Conservation (phyloP, 345 rosid species). For the Salix arbutifolia region DNA sequence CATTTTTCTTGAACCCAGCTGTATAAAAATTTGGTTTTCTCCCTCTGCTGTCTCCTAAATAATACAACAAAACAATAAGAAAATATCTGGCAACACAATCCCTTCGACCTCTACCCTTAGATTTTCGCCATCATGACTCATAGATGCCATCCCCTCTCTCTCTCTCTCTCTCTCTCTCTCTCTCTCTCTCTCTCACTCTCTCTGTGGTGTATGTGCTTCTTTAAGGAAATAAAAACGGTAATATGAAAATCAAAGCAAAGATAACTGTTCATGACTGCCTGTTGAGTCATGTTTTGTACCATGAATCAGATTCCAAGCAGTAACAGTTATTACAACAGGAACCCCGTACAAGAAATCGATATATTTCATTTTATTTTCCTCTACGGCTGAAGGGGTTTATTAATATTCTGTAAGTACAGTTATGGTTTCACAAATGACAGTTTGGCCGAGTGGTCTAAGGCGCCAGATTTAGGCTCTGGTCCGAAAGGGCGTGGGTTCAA, state of each 20-base stretch:
- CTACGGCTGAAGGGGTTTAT: no score
- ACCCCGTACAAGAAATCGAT: background rate
- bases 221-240: background rate
- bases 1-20: constrained; percentile 5
- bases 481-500: constrained; percentile 99
- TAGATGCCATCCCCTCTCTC: background rate
- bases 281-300: background rate
- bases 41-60: background rate
- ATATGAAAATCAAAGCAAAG: background rate
- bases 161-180: no score
- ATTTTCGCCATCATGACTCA: constrained; percentile 1
- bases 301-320: background rate
- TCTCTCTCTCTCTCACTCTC: no score
- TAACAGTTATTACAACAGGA: background rate
- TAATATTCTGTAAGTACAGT: accelerated
- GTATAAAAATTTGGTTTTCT: background rate
- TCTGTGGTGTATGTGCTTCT: background rate
- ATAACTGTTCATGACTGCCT: background rate
- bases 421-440: constrained; percentile 20
- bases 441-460: constrained; percentile 99
- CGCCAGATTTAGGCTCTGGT: constrained; percentile 99
- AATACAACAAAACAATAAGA: background rate
- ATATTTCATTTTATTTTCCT: no score
- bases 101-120: constrained; percentile 1
- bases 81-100: background rate